Conservation (phyloP, 192 early-diverging fungal species). For the Phycomyces nitens region DNA sequence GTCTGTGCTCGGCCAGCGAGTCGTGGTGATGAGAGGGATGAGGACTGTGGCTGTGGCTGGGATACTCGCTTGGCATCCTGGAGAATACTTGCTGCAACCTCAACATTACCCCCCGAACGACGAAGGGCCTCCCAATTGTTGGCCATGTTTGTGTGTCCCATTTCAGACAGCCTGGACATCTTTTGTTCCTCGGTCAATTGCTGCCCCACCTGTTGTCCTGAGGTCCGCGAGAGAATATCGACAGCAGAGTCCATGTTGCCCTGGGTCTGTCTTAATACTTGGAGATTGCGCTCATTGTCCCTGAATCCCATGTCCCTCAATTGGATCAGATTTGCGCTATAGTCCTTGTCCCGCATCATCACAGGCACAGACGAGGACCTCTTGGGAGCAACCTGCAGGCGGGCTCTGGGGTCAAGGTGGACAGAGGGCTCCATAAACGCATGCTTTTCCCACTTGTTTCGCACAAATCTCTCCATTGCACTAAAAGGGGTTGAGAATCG, state of each 20-base stretch:
- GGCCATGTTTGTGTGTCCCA: slow-evolving; percentile 72
- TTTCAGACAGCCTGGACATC: slow-evolving; percentile 55
- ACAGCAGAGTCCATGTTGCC: slow-evolving; percentile 75
- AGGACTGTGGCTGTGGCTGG: not conserved
- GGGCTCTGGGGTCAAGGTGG: not conserved
- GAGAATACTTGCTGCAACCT: slow-evolving; percentile 65
- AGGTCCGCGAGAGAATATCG: slow-evolving; percentile 60
- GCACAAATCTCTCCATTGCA: slow-evolving; percentile 86
- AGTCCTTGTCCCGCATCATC: not conserved
- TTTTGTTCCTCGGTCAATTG: slow-evolving; percentile 48
- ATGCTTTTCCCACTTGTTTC: slow-evolving; percentile 90
- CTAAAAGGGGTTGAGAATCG: slow-evolving; percentile 31
- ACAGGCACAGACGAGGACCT: slow-evolving; percentile 29
- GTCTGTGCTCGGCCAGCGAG: slow-evolving; percentile 21
- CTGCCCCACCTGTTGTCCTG: slow-evolving; percentile 1
- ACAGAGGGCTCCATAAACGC: slow-evolving; percentile 11
- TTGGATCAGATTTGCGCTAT: slow-evolving; percentile 5
- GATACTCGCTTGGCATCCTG: slow-evolving; percentile 35
- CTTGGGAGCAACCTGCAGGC: slow-evolving; percentile 14
- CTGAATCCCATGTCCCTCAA: slow-evolving; percentile 83
- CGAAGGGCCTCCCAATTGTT: slow-evolving; percentile 67
- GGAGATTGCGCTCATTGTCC: slow-evolving; percentile 61
- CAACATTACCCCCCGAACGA: slow-evolving; percentile 69
- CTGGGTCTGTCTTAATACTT: slow-evolving; percentile 64
- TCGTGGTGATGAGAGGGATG: slow-evolving; percentile 23